Base-by-base conservation (phyloP, 2,329 filamentous ascomycete species). In the Grosmannia huntii region DNA sequence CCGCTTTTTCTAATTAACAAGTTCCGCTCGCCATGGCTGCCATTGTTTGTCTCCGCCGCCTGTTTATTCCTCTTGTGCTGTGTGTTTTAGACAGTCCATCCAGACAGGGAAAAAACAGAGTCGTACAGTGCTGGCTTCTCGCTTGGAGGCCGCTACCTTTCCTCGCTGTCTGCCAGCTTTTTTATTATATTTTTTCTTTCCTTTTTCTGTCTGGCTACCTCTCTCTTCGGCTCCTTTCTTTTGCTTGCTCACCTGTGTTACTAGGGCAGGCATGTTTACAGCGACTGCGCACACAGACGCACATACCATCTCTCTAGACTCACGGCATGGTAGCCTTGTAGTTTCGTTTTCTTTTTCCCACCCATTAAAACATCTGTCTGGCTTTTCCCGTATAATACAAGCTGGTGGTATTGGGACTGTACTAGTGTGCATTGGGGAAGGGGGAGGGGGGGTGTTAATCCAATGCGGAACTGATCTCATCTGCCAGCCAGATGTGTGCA, bases 111-210 rank as follows among this genome's bases (percentile, higher is more conserved):
- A 49, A 49, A 55, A 33, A 48, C 23, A 23, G 41, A n/a, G 60
- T 58, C 0, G 25, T 53, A 60, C 58, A 49, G 57, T 51, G 56
- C 53, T 56, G 59, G 57, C 51, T 38, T 55, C 38, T 61, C 61
- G 59, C 59, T 60, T 60, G 59, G 38, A 59, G 57, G 53, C 57
- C 27, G 58, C 60, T 58, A 60, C 23, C 56, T 23, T 36, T 25
- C 19, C 14, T 44, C 7, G 12, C 19, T 7, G 27, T 16, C 23
- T 33, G 11, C 41, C 14, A 21, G 4, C 19, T 54, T 55, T 46
- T 27, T 14, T 21, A 36, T 38, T 31, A 3, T 44, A 21, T 9
- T 12, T 25, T 50, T 27, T 38, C 25, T 56, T 50, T 25, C 25
- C 21, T 25, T 44, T 53, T 53, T 12, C 41, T 36, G 19, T 12